Evolutionary conservation across 305 asterid species (phyloP), one percentile per base, ranked within the genome.

Genomic region (Ajuga reptans): DNA sequence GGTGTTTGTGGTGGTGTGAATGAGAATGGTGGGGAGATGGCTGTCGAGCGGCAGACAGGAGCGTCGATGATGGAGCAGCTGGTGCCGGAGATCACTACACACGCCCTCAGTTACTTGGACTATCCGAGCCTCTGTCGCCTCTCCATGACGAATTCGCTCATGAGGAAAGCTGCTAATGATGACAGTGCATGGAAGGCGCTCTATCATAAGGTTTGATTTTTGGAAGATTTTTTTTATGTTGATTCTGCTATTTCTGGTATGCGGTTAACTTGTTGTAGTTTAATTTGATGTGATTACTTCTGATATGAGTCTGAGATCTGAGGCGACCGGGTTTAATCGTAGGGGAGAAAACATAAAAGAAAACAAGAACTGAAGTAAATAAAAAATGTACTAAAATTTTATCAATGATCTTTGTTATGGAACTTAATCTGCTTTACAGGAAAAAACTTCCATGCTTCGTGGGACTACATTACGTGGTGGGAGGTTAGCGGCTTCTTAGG

Each of bases 51-150:
- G 83, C 89, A 81, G 79, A 83, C 86, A 0, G 97, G 92, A 51
- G 91, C 90, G 9, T 93, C 99, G 64, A 93, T 93, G 97, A 93
- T 93, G 99, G 97, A 93, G 82, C 97, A 89, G 72, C 69, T 93
- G 81, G 96, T 93, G 77, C 99, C 99, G 71, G 99, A 93, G 89
- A 90, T 93, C 82, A 90, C 96, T 2, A 90, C 96, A 0, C 97
- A 93, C 69, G 96, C 97, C 50, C 81, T 93, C 53, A 90, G 96
- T 77, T 93, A 90, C 79, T 84, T 93, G 95, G 99, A 93, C 75
- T 90, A 80, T 72, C 96, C 95, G 9, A 93, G 99, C 76, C 87
- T 93, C 12, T 93, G 98, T 67, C 81, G 97, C 41, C 92, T 93
- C 69, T 90, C 98, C 0, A 93, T 90, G 96, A 93, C 99, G 2